Conservation (phyloP, 2,329 filamentous ascomycete species). For the Rasamsonia emersonii region DNA sequence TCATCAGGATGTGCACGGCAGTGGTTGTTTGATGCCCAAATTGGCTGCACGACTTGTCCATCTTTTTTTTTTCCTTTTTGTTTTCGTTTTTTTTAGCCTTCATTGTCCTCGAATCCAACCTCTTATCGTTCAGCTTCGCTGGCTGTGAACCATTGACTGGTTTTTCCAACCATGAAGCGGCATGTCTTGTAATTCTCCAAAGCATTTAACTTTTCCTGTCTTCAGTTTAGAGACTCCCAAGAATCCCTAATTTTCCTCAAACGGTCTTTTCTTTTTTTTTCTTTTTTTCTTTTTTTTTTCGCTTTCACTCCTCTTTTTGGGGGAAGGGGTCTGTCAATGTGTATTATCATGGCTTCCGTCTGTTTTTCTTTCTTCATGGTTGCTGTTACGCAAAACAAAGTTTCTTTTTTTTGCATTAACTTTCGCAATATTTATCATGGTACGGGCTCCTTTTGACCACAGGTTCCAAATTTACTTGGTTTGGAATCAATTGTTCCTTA, state of each 20-base stretch:
- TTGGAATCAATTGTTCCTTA: too few relatives aligned
- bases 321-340: too few relatives aligned
- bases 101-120: conserved; percentile 13
- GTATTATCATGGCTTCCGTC: conserved; percentile 7
- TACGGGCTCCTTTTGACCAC: too few relatives aligned
- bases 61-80: conserved; percentile 16
- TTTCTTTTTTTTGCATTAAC: too few relatives aligned
- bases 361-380: conserved; percentile 12
- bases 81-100: conserved; percentile 17
- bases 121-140: conserved; percentile 6
- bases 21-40: conserved; percentile 3
- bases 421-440: too few relatives aligned
- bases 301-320: too few relatives aligned
- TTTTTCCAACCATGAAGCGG: conserved; percentile 11
- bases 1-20: conserved; percentile 20
- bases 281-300: too few relatives aligned
- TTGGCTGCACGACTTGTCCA: conserved; percentile 3
- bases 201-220: conserved; percentile 14
- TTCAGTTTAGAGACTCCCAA: conserved; percentile 13
- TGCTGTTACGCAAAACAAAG: too few relatives aligned
- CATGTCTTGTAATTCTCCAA: conserved; percentile 14
- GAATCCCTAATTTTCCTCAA: conserved; percentile 8
- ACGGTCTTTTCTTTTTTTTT: conserved; percentile 9
- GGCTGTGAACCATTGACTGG: conserved; percentile 3
- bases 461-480: too few relatives aligned